Conservation (phyloP, 2,329 filamentous ascomycete species). For the Aspergillus sp. region DNA sequence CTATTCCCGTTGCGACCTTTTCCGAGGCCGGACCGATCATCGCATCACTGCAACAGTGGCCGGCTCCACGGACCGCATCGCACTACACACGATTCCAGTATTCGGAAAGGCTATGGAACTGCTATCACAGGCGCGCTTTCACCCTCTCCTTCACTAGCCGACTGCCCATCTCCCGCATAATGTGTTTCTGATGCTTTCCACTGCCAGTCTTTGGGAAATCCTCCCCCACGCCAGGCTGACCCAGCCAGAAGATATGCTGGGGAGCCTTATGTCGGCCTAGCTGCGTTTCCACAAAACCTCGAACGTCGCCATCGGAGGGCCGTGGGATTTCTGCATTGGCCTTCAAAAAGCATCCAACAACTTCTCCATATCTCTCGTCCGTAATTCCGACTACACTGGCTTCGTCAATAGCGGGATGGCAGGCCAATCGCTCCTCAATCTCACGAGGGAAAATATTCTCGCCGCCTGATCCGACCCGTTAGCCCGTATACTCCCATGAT, state of each 20-base stretch:
- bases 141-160: neutral
- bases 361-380: slow-evolving; percentile 48
- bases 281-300: slow-evolving; percentile 42
- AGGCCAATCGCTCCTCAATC: slow-evolving; percentile 66
- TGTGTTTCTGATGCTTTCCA: slow-evolving; percentile 63
- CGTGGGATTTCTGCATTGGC: neutral
- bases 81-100: too few species aligned
- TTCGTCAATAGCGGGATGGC: slow-evolving; percentile 57
- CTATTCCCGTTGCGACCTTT: too few species aligned
- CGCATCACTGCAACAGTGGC: too few species aligned
- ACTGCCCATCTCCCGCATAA: slow-evolving; percentile 48
- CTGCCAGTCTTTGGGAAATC: slow-evolving; percentile 63
- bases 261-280: slow-evolving; percentile 7
- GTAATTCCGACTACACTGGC: slow-evolving; percentile 64
- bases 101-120: too few species aligned
- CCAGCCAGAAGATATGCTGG: slow-evolving; percentile 62
- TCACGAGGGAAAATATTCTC: slow-evolving; percentile 70
- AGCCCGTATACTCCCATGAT: neutral
- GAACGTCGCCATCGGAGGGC: neutral
- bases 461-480: slow-evolving; percentile 47
- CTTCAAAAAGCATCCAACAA: slow-evolving; percentile 46
- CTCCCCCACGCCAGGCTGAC: slow-evolving; percentile 49
- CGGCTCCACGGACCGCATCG: too few species aligned
- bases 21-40: too few species aligned
- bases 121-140: too few species aligned